Base-by-base conservation (phyloP, 352 stramenopile species). In the Globisporangium sylvaticum region DNA sequence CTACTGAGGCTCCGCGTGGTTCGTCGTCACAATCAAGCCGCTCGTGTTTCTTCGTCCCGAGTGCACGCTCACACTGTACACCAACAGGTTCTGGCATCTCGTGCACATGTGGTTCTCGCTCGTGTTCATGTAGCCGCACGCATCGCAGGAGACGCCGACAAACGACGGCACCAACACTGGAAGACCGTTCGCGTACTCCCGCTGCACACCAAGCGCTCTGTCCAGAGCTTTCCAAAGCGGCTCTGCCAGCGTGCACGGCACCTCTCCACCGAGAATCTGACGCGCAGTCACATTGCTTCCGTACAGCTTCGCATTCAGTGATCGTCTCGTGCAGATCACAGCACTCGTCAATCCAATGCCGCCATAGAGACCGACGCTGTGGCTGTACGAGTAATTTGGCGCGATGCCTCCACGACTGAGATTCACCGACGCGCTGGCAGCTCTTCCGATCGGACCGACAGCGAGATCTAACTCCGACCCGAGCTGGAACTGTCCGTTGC, bases 241-340 rank as follows among this genome's bases (percentile, higher is more conserved):
- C 58, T 86, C 71, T 9, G 83, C 85, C 4, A 89, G 55, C 37
- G 73, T 55, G 65, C 83, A 91, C 10, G 85, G 72, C 48, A 91
- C 83, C 68, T 91, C 83, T 25, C 85, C 85, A 14, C 78, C 74
- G 25, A 93, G 74, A 53, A 93, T 78, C 66, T 90, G 84, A 9
- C 83, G 81, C 24, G 80, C 78, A 4, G 82, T 90, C 46, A 88
- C 79, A 61, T 81, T 84, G 10, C 84, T 78, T n/a, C 88, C 88
- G 65, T 96, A 96, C 59, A 96, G 95, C 64, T 91, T 91, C 72
- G 89, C 88, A 75, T 96, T 96, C 39, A 96, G 66, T 39, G 83
- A 86, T 67, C 90, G 90, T 46, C 85, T 80, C 5, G 85, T 90
- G 57, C 83, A 89, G 55, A 93, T 91, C 37, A 91, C 73, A 12